Conservation (phyloP, 768 basidiomycete genomes). For the Harrya chromipes region DNA sequence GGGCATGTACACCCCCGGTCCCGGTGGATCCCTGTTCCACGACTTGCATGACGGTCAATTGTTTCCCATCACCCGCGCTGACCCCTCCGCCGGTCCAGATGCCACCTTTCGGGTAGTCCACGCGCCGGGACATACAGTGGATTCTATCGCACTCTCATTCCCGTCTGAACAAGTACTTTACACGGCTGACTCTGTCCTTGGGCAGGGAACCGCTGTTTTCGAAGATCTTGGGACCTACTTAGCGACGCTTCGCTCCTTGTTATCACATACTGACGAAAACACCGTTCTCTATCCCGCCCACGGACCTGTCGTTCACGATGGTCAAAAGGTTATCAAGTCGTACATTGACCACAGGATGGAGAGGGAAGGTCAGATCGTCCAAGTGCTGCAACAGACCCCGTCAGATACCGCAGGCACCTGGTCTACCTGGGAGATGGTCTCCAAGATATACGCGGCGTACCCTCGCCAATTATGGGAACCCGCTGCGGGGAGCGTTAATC, state of each 20-base stretch:
- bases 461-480: constrained; percentile 69
- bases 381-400: constrained; percentile 39
- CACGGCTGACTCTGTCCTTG: constrained; percentile 89
- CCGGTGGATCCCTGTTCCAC: constrained; percentile 48
- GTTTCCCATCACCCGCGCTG: constrained; percentile 33
- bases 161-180: constrained; percentile 72
- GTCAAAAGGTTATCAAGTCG: constrained; percentile 53
- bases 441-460: constrained; percentile 65
- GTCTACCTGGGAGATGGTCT: constrained; percentile 67
- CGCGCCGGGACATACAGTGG: constrained; percentile 88
- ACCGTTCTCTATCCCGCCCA: constrained; percentile 82
- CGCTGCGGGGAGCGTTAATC: constrained; percentile 62
- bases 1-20: constrained; percentile 45
- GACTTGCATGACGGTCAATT: constrained; percentile 56
- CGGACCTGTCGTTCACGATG: constrained; percentile 72
- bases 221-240: constrained; percentile 77
- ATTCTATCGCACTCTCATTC: constrained; percentile 76
- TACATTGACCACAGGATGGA: constrained; percentile 83
- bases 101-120: constrained; percentile 61
- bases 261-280: constrained; percentile 42
- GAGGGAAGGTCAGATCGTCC: constrained; percentile 76
- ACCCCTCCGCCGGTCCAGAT: constrained; percentile 1
- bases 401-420: constrained; percentile 29
- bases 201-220: constrained; percentile 88
- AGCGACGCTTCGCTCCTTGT: constrained; percentile 56